These are phyloP conservation scores for Saksenaea oblongispora DNA, from an alignment of 371 early-diverging fungal genomes.

Conservation along the genomic window DNA sequence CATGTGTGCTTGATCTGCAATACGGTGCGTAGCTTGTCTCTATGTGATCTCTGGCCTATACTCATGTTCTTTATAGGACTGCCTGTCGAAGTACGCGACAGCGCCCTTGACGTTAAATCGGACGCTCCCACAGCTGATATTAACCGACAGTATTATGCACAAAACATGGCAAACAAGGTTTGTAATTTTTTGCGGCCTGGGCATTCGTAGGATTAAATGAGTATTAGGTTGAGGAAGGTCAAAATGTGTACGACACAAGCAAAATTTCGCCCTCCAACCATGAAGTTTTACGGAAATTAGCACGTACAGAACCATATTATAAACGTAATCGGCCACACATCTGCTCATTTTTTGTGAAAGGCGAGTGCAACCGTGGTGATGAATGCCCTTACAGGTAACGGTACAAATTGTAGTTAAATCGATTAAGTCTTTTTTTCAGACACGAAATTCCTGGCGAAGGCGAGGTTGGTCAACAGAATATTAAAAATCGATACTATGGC, in stretches of 20 bases:
- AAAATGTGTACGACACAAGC: constrained; percentile 70
- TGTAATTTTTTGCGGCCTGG: neutral
- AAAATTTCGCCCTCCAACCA: constrained; percentile 79
- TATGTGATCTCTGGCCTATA: neutral
- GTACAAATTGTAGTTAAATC: neutral
- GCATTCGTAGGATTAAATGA: constrained; percentile 4
- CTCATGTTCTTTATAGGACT: constrained; percentile 49
- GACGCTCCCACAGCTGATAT: constrained; percentile 81
- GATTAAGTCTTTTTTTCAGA: constrained; percentile 31
- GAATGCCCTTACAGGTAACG: constrained; percentile 84
- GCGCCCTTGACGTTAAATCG: constrained; percentile 75
- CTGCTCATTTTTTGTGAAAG: constrained; percentile 95
- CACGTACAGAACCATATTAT: constrained; percentile 89
- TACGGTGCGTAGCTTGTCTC: constrained; percentile 57
- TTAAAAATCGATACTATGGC: constrained; percentile 91
- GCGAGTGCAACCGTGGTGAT: constrained; percentile 89
- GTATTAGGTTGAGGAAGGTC: constrained; percentile 44
- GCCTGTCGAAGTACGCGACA: constrained; percentile 93
- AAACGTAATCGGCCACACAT: constrained; percentile 89
- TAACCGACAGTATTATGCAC: constrained; percentile 89
- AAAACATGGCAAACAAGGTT: constrained; percentile 82
- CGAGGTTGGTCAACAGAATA: constrained; percentile 87
- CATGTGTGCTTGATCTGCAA: constrained; percentile 94
- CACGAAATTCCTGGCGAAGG: constrained; percentile 88
- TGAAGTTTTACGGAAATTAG: constrained; percentile 78